Evolutionary conservation across 2,329 filamentous ascomycete species (phyloP).

Genomic region (Alternaria arbusti): DNA sequence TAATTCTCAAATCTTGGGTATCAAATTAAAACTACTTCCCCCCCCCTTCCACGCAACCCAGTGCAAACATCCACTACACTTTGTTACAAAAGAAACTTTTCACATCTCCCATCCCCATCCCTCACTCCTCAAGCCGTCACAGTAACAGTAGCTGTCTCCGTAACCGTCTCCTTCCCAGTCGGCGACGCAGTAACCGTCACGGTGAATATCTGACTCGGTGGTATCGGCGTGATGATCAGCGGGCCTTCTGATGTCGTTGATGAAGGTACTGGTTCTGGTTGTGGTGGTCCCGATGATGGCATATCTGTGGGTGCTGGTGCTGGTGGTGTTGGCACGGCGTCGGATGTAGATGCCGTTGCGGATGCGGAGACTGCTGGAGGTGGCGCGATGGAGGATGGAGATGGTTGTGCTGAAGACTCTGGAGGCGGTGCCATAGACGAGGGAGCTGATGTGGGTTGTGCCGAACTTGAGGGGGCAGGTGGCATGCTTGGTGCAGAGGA

Average conservation of each 20-base stretch:
- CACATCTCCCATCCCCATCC: not conserved
- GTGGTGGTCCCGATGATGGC: constrained; percentile 3
- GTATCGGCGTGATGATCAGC: constrained; percentile 43
- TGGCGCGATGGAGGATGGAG: not conserved
- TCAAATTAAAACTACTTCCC: not conserved
- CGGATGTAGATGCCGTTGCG: not conserved
- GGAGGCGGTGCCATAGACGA: not conserved
- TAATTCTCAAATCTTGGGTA: constrained; percentile 1
- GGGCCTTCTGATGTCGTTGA: constrained; percentile 29
- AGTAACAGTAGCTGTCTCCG: constrained; percentile 32
- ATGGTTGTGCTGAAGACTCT: not conserved
- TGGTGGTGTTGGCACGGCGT: not conserved
- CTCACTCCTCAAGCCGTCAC: constrained; percentile 20
- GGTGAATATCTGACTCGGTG: constrained; percentile 41
- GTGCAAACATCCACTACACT: not conserved
- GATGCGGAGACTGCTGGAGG: not conserved
- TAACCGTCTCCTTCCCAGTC: constrained; percentile 41
- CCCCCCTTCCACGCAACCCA: not conserved
- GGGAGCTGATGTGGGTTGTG: not conserved
- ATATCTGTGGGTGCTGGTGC: constrained; percentile 1
- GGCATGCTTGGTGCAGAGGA: not conserved
- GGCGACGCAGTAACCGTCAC: constrained; percentile 41
- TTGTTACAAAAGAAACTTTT: not conserved
- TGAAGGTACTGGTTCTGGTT: constrained; percentile 3
- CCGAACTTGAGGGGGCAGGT: not conserved